Percentiles rank a stretch among this genome's conserved stretches.
Evolutionary conservation across 306 rosid species (phyloP).

Genomic region (Medicago ruthenica): DNA sequence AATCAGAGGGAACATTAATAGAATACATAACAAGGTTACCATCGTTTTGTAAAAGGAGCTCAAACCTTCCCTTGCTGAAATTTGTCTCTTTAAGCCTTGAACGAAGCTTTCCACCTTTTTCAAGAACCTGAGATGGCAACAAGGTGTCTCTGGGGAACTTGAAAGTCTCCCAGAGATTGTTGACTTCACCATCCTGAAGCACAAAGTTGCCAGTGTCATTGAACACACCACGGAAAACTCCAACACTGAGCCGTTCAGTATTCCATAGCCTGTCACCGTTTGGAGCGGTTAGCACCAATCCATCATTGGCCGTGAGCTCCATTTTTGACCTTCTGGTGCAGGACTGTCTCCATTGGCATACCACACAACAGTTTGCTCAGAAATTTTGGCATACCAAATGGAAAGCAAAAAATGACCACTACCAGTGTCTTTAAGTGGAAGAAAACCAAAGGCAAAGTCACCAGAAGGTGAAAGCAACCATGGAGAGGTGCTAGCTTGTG

Average conservation of each 20-base stretch:
- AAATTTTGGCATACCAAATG: conserved; percentile 58
- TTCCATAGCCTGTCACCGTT: not conserved
- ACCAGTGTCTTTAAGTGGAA: not conserved
- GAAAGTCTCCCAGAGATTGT: not conserved
- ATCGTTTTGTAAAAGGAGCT: not conserved
- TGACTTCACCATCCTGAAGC: conserved; percentile 29
- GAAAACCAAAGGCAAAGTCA: not conserved
- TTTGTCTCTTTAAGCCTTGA: not conserved
- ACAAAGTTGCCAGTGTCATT: conserved; percentile 57
- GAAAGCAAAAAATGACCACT: conserved; percentile 56
- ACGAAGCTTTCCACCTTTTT: not conserved
- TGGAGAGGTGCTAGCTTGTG: not conserved
- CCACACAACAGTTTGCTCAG: conserved; percentile 56
- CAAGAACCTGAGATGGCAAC: not conserved
- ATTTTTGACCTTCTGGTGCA: not conserved
- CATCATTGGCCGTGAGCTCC: not conserved
- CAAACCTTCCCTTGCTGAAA: not conserved
- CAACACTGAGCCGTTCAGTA: not conserved
- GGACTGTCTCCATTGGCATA: conserved; percentile 35
- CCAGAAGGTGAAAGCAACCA: not conserved
- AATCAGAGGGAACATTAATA: not conserved
- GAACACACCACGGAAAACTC: not conserved
- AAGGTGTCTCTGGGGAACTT: not conserved
- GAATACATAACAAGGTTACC: not conserved
- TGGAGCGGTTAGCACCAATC: not conserved